Evolutionary conservation across 139 green algal species (phyloP), one percentile per base, ranked within the genome.

Genomic region (Coelastrella sp.): DNA sequence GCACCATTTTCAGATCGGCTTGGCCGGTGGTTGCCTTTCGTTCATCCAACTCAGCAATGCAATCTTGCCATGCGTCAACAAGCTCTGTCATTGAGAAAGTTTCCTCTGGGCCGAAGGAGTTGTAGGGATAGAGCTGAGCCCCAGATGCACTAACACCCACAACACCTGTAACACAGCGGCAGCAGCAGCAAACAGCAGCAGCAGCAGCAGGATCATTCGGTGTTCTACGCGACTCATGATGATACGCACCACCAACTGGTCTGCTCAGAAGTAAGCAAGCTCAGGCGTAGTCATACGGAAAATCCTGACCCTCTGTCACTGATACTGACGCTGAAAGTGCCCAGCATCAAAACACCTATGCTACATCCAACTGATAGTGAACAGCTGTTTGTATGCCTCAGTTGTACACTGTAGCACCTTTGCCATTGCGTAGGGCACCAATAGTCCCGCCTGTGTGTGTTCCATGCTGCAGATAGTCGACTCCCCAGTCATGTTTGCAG

Each of bases 401-500:
- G n/a, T n/a, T n/a, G n/a, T n/a, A n/a, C n/a, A n/a, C n/a, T n/a
- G n/a, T n/a, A n/a, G n/a, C n/a, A 71, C 82, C 82, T 3, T 32
- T 61, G 82, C 65, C 59, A 23, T 87, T 87, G 82, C 82, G 82
- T 10, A 20, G 5, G 19, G 82, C 82, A 17, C 32, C 32, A 54
- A 87, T 78, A 4, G 65, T 87, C 23, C 82, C 82, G 2, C 7
- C n/a, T 20, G 82, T 87, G 47, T 87, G 82, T 64, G 82, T 87
- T 32, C 82, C 82, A 65, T 87, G 82, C 10, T 7, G 5, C 2
- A 54, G 5, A 13, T 56, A 74, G 80, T 86, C 80, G 14, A 74
- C 60, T 32, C 80, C 65, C n/a, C 59, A 22, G 17, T 80, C 32
- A 59, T 80, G 19, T 7, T 60, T 80, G 74, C 74, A 80, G 23